Evolutionary conservation across 441 rosid species (phyloP).

Genomic region (Brassica balearica): DNA sequence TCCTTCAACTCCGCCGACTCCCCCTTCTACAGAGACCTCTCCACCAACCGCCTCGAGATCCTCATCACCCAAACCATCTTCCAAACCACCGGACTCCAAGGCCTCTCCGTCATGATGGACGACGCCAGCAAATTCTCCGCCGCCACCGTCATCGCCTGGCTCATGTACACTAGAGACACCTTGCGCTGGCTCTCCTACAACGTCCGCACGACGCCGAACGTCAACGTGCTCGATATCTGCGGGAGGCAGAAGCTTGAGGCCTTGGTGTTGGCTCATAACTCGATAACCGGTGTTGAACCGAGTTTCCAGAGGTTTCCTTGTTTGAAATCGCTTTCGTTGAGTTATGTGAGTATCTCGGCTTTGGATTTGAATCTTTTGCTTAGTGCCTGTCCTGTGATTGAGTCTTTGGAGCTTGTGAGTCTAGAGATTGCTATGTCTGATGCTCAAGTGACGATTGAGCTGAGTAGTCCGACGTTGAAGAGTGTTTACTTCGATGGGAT

Average conservation of each 20-base stretch:
- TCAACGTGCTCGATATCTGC: slow-evolving; percentile 76
- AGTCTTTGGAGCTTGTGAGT: slow-evolving; percentile 61
- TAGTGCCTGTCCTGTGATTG: slow-evolving; percentile 64
- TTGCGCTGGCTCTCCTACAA: slow-evolving; percentile 62
- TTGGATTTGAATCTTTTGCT: slow-evolving; percentile 73
- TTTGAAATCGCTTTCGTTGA: slow-evolving; percentile 73
- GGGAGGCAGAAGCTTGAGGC: slow-evolving; percentile 76
- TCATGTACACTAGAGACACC: slow-evolving; percentile 75
- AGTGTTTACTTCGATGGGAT: slow-evolving; percentile 65
- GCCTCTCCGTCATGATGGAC: slow-evolving; percentile 68
- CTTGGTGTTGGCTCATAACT: slow-evolving; percentile 60
- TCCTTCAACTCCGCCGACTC: slow-evolving; percentile 68
- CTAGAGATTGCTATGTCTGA: slow-evolving; percentile 74
- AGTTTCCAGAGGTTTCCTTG: slow-evolving; percentile 75
- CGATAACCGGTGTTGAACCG: slow-evolving; percentile 70
- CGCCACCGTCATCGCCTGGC: slow-evolving; percentile 81
- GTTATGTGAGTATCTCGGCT: slow-evolving; percentile 68
- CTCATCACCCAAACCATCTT: slow-evolving; percentile 79
- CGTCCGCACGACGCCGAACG: slow-evolving; percentile 62
- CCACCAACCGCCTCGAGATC: slow-evolving; percentile 58
- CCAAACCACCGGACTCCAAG: slow-evolving; percentile 74
- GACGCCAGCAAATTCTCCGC: slow-evolving; percentile 70
- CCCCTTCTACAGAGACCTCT: slow-evolving; percentile 60
- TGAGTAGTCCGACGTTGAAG: slow-evolving; percentile 65
- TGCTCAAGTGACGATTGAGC: slow-evolving; percentile 71